Percentiles rank a stretch among this genome's conserved stretches.
Evolutionary conservation across 768 basidiomycete species (phyloP).

Genomic region (Mycena haematopus): DNA sequence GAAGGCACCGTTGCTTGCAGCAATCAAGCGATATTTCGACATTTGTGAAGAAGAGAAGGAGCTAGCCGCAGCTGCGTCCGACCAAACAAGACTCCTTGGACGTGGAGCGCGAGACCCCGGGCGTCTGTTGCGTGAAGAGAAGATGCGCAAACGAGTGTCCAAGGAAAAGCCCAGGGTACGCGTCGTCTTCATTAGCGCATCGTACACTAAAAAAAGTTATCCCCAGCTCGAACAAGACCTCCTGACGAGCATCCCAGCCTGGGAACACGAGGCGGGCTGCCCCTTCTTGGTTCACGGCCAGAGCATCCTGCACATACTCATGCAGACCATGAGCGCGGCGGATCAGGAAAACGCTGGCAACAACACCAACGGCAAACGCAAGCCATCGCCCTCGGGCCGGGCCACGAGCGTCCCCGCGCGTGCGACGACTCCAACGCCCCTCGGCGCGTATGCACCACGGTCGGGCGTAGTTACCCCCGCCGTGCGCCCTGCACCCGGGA

Average conservation of each 20-base stretch:
- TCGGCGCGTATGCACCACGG: conserved; percentile 44
- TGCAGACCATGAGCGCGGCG: conserved; percentile 70
- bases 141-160: conserved; percentile 92
- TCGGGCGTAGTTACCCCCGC: conserved; percentile 67
- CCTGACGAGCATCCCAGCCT: conserved; percentile 74
- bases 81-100: conserved; percentile 82
- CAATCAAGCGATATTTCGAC: conserved; percentile 88
- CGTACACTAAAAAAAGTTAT: not conserved
- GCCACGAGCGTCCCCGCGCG: conserved; percentile 52
- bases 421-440: conserved; percentile 60
- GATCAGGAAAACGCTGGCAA: conserved; percentile 73
- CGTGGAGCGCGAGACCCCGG: conserved; percentile 86
- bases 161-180: conserved; percentile 93
- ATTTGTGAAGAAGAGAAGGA: conserved; percentile 92
- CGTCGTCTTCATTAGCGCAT: conserved; percentile 19
- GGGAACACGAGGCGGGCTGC: conserved; percentile 80
- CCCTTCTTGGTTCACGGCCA: conserved; percentile 88
- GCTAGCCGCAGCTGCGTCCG: conserved; percentile 78
- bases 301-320: conserved; percentile 78
- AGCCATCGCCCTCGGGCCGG: conserved; percentile 55
- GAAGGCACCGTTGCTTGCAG: conserved; percentile 77
- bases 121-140: conserved; percentile 89
- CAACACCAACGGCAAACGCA: conserved; percentile 47
- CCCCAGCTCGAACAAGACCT: conserved; percentile 88
- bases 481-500: conserved; percentile 59